Evolutionary conservation across 345 rosid genomes (phyloP), one percentile per base, ranked within the genome.

Genomic region (Psidium guajava): DNA sequence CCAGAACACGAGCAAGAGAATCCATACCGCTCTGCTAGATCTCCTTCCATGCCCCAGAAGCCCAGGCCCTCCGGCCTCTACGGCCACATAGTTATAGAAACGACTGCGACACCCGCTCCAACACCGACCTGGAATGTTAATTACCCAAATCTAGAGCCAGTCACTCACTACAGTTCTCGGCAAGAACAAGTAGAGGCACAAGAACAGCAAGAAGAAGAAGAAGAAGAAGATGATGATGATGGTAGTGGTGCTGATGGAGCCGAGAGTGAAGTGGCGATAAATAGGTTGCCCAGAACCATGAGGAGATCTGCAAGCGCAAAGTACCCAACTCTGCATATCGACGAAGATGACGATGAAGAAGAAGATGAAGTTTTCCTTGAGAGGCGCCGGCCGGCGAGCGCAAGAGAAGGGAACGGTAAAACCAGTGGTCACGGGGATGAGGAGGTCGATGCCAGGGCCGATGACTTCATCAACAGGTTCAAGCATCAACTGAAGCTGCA

Each of bases 391-490:
- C 85, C 88, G 55, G 77, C 56, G 32, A 54, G 77, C n/a, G n/a
- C 18, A 25, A 42, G 85, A 58, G 85, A 83, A 53, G 49, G 8
- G 59, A 55, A 21, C 53, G 83, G 52, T 20, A 44, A 50, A 58
- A 28, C 22, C n/a, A 47, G 73, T 28, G 85, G 73, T 8, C 77
- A 40, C 8, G 44, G 20, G 56, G 88, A 83, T 22, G 88, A 73
- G 57, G 88, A 28, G 87, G 85, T 86, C 20, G 85, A 86, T 56
- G 88, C n/a, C n/a, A 73, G 32, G 61, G 88, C 88, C 64, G 83
- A 74, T 9, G 85, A 83, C 83, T 86, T 86, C 83, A 86, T 86
- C 75, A 86, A 75, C 53, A 83, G 54, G 85, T 86, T 86, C 77
- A 86, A 86, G 88, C 32, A 83, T 42, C 88, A 86, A 49, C 83